phyloP scores from a whole-genome alignment of 257 asterid species.

The Solanum lycopersicoides region DNA sequence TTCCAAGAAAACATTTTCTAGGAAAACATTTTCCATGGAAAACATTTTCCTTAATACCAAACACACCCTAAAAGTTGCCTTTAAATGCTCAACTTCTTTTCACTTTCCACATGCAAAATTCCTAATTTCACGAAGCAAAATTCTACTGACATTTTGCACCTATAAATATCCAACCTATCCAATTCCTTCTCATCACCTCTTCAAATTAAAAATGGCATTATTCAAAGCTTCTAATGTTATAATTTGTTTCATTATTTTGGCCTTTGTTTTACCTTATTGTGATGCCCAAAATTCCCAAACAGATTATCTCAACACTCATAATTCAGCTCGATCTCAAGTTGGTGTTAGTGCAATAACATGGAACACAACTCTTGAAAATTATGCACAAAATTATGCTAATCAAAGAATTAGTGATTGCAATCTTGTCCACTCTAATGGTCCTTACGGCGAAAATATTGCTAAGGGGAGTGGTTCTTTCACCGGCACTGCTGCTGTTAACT shows the following conservation, averaged over 20 bases:
- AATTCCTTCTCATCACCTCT: not conserved
- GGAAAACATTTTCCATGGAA: no score
- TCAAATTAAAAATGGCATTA: slow-evolving; percentile 3
- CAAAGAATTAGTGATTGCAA: slow-evolving; percentile 7
- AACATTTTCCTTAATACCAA: no score
- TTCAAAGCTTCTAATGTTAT: not conserved
- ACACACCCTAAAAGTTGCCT: not conserved
- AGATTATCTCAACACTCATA: not conserved
- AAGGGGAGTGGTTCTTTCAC: not conserved
- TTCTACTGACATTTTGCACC: not conserved
- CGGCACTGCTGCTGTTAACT: slow-evolving; percentile 2
- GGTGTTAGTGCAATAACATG: slow-evolving; percentile 12
- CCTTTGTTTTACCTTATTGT: not conserved
- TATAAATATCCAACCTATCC: not conserved
- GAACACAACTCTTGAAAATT: slow-evolving; percentile 2
- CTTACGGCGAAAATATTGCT: slow-evolving; percentile 21
- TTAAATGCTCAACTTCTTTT: not conserved
- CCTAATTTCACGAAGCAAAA: not conserved
- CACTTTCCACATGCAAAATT: not conserved
- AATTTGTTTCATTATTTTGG: not conserved
- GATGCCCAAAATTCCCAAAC: slow-evolving; percentile 11
- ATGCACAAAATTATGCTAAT: slow-evolving; percentile 5
- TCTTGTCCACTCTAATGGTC: slow-evolving; percentile 15
- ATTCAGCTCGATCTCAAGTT: slow-evolving; percentile 7
- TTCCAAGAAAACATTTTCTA: no score